Conservation (phyloP, 345 rosid species). For the Camelina neglecta region DNA sequence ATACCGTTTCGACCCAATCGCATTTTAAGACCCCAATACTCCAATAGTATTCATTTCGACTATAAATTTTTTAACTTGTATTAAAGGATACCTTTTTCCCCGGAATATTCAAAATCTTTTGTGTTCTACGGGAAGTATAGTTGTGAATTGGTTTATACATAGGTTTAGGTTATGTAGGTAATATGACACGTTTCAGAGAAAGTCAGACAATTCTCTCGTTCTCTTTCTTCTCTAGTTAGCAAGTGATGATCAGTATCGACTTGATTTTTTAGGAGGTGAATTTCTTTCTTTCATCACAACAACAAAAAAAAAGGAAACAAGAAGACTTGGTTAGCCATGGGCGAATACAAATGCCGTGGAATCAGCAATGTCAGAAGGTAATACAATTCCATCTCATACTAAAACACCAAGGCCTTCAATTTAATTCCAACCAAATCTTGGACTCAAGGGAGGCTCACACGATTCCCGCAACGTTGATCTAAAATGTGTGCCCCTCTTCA, state of each 20-base stretch:
- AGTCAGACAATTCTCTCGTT: neutral
- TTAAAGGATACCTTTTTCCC: neutral
- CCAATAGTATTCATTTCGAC: too few species aligned
- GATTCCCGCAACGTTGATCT: slow-evolving; percentile 11
- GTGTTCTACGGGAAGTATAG: neutral
- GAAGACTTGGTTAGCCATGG: slow-evolving; percentile 20
- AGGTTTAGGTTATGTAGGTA: too few species aligned
- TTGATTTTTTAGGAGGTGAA: neutral
- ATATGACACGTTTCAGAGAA: neutral
- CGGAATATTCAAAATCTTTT: neutral
- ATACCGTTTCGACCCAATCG: neutral
- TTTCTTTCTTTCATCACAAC: slow-evolving; percentile 1
- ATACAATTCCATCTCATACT: slow-evolving; percentile 38
- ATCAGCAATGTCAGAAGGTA: slow-evolving; percentile 23
- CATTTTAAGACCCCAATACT: neutral
- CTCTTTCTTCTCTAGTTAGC: neutral
- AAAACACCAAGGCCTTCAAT: slow-evolving; percentile 27
- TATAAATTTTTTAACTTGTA: too few species aligned
- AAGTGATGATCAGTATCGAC: neutral
- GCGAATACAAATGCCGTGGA: slow-evolving; percentile 7
- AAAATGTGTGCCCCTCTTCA: slow-evolving; percentile 20
- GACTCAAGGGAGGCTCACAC: slow-evolving; percentile 18
- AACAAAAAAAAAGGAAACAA: neutral
- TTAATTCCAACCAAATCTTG: slow-evolving; percentile 18
- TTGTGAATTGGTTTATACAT: neutral